Conservation (phyloP, 768 basidiomycete species). For the Boletellus ananiceps region DNA sequence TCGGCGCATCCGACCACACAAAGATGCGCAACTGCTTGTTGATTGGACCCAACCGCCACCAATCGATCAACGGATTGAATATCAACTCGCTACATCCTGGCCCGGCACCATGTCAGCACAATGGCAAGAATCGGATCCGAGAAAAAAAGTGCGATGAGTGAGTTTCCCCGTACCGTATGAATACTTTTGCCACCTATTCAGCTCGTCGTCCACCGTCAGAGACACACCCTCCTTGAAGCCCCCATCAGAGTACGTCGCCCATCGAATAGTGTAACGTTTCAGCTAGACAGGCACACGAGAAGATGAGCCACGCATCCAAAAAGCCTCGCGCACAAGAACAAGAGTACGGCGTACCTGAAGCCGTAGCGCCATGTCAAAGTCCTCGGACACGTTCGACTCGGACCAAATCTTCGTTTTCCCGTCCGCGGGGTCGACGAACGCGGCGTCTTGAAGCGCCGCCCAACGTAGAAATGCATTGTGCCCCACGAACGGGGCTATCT, state of each 20-base stretch:
- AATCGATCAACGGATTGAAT: slow-evolving; percentile 76
- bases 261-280: slow-evolving; percentile 31
- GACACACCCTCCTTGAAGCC: slow-evolving; percentile 96
- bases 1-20: slow-evolving; percentile 71
- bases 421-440: slow-evolving; percentile 52
- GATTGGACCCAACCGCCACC: slow-evolving; percentile 80
- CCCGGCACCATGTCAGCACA: slow-evolving; percentile 26
- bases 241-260: slow-evolving; percentile 86
- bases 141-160: slow-evolving; percentile 6
- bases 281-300: slow-evolving; percentile 24
- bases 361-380: slow-evolving; percentile 63
- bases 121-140: slow-evolving; percentile 22
- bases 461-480: slow-evolving; percentile 90
- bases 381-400: slow-evolving; percentile 62
- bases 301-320: no score
- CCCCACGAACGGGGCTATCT: slow-evolving; percentile 74
- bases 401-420: slow-evolving; percentile 73
- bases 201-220: slow-evolving; percentile 83
- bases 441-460: slow-evolving; percentile 84
- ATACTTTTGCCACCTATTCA: slow-evolving; percentile 95
- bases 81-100: slow-evolving; percentile 50
- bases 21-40: slow-evolving; percentile 75
- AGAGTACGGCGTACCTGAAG: slow-evolving; percentile 39
- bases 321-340: no score
- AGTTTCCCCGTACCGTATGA: slow-evolving; percentile 53